phyloP scores from a whole-genome alignment of 768 basidiomycete genomes.

The Asterophora parasitica region DNA sequence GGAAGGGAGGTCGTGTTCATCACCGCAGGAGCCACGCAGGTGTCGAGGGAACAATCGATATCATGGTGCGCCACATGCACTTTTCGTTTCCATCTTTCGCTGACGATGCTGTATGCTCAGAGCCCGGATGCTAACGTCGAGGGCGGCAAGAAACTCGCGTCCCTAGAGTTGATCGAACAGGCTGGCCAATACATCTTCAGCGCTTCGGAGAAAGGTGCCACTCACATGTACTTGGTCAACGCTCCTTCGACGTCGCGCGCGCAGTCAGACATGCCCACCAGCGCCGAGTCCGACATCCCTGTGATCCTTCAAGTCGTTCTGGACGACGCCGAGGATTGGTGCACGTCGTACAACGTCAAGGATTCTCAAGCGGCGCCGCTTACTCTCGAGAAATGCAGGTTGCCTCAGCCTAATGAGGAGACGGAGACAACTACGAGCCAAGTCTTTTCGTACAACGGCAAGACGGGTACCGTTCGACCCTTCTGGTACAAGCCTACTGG shows the following conservation, averaged over 20 bases:
- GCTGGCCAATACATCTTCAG: slow-evolving; percentile 36
- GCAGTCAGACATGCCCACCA: slow-evolving; percentile 4
- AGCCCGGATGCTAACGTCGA: slow-evolving; percentile 6
- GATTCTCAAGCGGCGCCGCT: slow-evolving; percentile 28
- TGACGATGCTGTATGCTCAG: slow-evolving; percentile 1
- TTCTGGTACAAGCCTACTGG: slow-evolving; percentile 36
- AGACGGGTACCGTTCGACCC: slow-evolving; percentile 47
- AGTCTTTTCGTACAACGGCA: slow-evolving; percentile 50
- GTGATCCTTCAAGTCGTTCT: slow-evolving; percentile 36
- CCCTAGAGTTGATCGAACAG: slow-evolving; percentile 15
- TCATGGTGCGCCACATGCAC: slow-evolving; percentile 35
- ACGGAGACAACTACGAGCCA: slow-evolving; percentile 39
- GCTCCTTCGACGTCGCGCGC: background rate
- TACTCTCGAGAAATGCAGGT: slow-evolving; percentile 40
- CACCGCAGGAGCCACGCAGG: slow-evolving; percentile 11
- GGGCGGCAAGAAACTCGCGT: slow-evolving; percentile 13
- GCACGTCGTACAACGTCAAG: slow-evolving; percentile 37
- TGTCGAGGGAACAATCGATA: slow-evolving; percentile 40
- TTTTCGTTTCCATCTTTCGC: background rate
- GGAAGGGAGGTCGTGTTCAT: background rate
- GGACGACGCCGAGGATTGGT: slow-evolving; percentile 37
- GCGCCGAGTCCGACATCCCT: slow-evolving; percentile 13
- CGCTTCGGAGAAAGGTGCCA: slow-evolving; percentile 44
- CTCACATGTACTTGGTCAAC: slow-evolving; percentile 37
- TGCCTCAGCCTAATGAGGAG: slow-evolving; percentile 17